Evolutionary conservation across 2,329 filamentous ascomycete genomes (phyloP), one percentile per base, ranked within the genome.

Genomic region (Trichoderma polysporum): DNA sequence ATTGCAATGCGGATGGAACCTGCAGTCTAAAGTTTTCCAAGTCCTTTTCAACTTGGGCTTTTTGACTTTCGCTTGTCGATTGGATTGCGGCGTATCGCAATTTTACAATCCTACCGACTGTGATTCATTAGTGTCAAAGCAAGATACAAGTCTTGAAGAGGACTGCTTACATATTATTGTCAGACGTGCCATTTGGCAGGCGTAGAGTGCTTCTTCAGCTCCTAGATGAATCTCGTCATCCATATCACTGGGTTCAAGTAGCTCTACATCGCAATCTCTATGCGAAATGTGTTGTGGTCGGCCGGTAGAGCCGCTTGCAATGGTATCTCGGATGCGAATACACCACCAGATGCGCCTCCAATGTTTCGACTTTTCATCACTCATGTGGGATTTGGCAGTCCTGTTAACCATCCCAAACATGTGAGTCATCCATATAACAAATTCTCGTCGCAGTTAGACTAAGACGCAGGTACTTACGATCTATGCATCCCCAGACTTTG

Each of bases 271-370:
- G 22, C 56, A 59, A 6, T 59, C 56, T 17, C 25, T 22, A 8
- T 59, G 56, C 8, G 25, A 6, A 47, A 45, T 59, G 17, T 59
- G 56, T 25, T 45, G 56, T 17, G 56, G 56, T 6, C 56, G 37
- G 10, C 56, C 56, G 27, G 41, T 59, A 22, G 56, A 59, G 17
- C 56, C 56, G 4, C 56, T 59, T 1, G 56, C 41, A 22, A 59
- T 39, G 7, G 56, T 59, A 31, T 59, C 56, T 33, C 56, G 37
- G 7, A 59, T 45, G 5, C 56, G 56, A 6, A 59, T 59, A 22
- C 56, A 59, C 56, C 56, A 59, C 56, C 56, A 59, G 27, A 59
- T 45, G 37, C 56, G 56, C 29, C 56, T 31, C 56, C 56, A 59
- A 19, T 45, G 56, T 8, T 19, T 47, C n/a, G 56, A 59, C 12